These are phyloP conservation scores for Moesziomyces sp. DNA, from an alignment of 1,284 basidiomycete species.

Conservation along the genomic window DNA sequence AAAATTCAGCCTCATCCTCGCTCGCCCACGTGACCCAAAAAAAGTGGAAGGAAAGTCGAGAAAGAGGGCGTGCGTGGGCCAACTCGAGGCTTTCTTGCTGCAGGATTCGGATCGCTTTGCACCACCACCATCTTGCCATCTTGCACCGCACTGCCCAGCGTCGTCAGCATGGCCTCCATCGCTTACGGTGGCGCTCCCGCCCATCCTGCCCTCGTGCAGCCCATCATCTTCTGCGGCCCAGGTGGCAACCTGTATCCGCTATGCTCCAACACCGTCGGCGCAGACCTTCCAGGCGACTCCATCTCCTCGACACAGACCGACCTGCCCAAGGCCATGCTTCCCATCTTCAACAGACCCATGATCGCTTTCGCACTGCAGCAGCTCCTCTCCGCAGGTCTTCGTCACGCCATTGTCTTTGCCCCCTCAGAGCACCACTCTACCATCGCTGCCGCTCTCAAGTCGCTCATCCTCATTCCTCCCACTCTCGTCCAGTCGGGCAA, in stretches of 20 bases:
- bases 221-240: constrained; percentile 64
- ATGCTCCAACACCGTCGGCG: constrained; percentile 40
- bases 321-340: constrained; percentile 64
- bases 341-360: constrained; percentile 65
- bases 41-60: too few species aligned
- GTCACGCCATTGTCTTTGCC: constrained; percentile 60
- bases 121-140: background rate
- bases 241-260: constrained; percentile 64
- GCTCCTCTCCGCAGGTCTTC: constrained; percentile 59
- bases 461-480: constrained; percentile 56
- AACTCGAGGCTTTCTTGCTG: too few species aligned
- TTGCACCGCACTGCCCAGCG: background rate
- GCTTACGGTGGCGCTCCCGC: constrained; percentile 10
- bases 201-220: constrained; percentile 54
- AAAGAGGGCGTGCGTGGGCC: too few species aligned
- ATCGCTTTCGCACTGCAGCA: constrained; percentile 64
- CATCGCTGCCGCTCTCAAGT: constrained; percentile 55
- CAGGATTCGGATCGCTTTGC: background rate
- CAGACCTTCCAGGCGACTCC: constrained; percentile 15
- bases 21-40: too few species aligned
- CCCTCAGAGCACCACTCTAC: constrained; percentile 58
- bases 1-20: too few species aligned
- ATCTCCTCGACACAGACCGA: constrained; percentile 15
- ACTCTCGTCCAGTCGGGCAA: constrained; percentile 31
- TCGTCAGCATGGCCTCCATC: constrained; percentile 19